phyloP scores from a whole-genome alignment of 2,329 filamentous ascomycete species.

The Penicillium psychrosexuale region DNA sequence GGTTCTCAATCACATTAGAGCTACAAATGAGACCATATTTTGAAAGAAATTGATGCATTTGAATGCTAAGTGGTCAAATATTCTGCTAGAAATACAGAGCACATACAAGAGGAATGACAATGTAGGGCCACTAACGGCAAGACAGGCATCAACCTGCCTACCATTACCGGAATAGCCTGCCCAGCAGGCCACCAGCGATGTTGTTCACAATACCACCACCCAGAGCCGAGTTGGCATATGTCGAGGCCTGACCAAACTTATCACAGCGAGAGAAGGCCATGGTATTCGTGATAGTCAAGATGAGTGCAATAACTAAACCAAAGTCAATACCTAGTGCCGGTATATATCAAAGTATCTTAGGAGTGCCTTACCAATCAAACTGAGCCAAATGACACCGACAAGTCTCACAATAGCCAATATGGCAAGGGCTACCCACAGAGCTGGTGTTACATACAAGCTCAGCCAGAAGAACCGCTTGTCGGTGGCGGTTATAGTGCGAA shows the following conservation, averaged over 20 bases:
- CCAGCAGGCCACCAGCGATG: constrained; percentile 54
- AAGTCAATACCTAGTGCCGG: neutral
- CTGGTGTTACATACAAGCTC: constrained; percentile 48
- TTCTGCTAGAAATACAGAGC: constrained; percentile 8
- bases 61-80: constrained; percentile 4
- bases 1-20: neutral
- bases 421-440: constrained; percentile 49
- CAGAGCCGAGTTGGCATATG: constrained; percentile 55
- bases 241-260: constrained; percentile 57
- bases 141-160: neutral
- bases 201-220: constrained; percentile 54
- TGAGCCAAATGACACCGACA: constrained; percentile 50
- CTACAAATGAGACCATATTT: neutral
- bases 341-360: neutral
- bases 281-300: constrained; percentile 52
- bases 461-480: constrained; percentile 54
- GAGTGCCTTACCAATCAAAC: constrained; percentile 47
- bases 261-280: constrained; percentile 52
- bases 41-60: constrained; percentile 1
- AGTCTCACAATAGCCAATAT: constrained; percentile 48
- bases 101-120: neutral
- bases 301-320: constrained; percentile 46
- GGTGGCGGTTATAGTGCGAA: constrained; percentile 45
- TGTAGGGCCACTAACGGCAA: neutral
- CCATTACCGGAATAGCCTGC: constrained; percentile 51